A percentile compares a stretch with the other conserved stretches of the same genome.
Evolutionary conservation across 1,139 yeast species (phyloP).

Genomic region (Blastobotrys elegans): DNA sequence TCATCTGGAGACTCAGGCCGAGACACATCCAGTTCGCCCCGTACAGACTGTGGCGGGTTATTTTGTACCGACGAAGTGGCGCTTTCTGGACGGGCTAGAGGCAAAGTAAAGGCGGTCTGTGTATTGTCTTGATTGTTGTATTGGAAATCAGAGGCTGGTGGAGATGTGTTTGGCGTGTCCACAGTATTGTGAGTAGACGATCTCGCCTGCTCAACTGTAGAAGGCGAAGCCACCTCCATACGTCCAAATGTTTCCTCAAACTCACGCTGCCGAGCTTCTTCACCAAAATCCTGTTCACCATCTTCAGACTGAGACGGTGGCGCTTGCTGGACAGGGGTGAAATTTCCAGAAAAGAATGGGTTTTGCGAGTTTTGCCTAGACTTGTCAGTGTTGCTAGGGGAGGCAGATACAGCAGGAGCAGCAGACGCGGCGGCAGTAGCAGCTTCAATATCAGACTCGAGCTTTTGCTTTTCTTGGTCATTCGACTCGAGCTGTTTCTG

Average conservation of each 20-base stretch:
- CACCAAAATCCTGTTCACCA: slow-evolving; percentile 5
- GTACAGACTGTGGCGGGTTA: slow-evolving; percentile 84
- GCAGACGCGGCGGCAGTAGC: background rate
- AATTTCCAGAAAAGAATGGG: slow-evolving; percentile 24
- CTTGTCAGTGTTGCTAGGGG: background rate
- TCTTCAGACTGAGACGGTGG: slow-evolving; percentile 25
- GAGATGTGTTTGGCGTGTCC: slow-evolving; percentile 56
- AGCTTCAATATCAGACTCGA: slow-evolving; percentile 33
- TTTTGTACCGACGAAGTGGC: slow-evolving; percentile 87
- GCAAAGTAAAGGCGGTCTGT: slow-evolving; percentile 42
- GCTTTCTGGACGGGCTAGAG: slow-evolving; percentile 66
- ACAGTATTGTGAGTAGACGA: slow-evolving; percentile 40
- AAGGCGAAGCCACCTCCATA: slow-evolving; percentile 28
- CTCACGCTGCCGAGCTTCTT: slow-evolving; percentile 14
- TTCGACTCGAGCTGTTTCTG: slow-evolving; percentile 64
- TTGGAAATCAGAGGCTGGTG: slow-evolving; percentile 43
- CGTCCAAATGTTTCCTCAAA: slow-evolving; percentile 30
- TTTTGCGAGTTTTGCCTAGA: slow-evolving; percentile 20
- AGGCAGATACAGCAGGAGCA: background rate
- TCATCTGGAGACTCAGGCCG: slow-evolving; percentile 51
- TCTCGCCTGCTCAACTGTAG: slow-evolving; percentile 32
- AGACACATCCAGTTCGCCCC: slow-evolving; percentile 68
- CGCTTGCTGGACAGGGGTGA: slow-evolving; percentile 16
- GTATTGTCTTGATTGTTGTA: slow-evolving; percentile 34
- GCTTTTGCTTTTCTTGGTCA: slow-evolving; percentile 46